These are phyloP conservation scores for Xylaria sp. DNA, from an alignment of 2,329 filamentous ascomycete genomes.

Conservation along the genomic window DNA sequence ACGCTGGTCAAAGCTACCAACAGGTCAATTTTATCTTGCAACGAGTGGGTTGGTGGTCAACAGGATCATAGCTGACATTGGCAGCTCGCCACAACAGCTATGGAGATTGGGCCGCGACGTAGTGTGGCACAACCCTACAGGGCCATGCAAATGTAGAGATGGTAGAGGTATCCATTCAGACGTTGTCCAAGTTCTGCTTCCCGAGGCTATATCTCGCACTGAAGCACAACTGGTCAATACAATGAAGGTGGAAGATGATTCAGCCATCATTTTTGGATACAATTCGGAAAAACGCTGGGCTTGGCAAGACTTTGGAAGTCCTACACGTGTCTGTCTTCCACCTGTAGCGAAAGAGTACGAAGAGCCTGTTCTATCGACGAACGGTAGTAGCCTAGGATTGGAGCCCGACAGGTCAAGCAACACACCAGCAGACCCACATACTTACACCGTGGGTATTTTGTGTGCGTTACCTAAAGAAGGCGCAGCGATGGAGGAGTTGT, in stretches of 20 bases:
- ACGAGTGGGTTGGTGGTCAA: background rate
- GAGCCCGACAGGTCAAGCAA: background rate
- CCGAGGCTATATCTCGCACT: background rate
- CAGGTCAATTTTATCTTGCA: background rate
- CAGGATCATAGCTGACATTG: constrained; percentile 11
- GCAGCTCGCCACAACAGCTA: background rate
- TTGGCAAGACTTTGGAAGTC: constrained; percentile 22
- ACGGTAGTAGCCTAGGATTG: background rate
- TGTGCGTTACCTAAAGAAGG: constrained; percentile 9
- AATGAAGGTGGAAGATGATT: too few species aligned
- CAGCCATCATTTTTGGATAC: constrained; percentile 28
- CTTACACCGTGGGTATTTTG: constrained; percentile 8
- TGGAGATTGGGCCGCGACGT: constrained; percentile 20
- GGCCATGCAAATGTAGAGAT: constrained; percentile 4
- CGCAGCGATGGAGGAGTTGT: background rate
- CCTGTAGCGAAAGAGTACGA: too few species aligned
- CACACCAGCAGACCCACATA: background rate
- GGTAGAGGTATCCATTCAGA: background rate
- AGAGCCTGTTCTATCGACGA: background rate
- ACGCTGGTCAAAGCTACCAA: background rate
- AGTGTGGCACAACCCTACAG: constrained; percentile 27
- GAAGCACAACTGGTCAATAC: background rate
- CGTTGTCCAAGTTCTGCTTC: constrained; percentile 9
- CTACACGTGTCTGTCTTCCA: too few species aligned
- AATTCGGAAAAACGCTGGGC: constrained; percentile 16